Evolutionary conservation across 768 basidiomycete genomes (phyloP).

Genomic region (Amanita rubescens): DNA sequence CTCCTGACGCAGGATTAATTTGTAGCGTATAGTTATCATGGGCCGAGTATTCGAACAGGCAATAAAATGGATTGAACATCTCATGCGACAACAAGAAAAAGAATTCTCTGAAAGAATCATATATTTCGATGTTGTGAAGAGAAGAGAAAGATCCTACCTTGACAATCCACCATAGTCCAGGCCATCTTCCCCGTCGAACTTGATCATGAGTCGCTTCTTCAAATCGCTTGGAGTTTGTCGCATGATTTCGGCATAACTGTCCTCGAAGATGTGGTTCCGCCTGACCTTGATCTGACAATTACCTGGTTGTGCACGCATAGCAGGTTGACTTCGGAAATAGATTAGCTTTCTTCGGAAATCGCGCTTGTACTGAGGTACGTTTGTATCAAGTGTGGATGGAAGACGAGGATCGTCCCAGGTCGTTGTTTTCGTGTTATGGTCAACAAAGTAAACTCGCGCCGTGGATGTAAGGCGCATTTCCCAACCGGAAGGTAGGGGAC

Average conservation of each 20-base stretch:
- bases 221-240: conserved; percentile 96
- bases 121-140: neutral
- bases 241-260: conserved; percentile 99
- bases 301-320: conserved; percentile 95
- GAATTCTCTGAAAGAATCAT: conserved; percentile 68
- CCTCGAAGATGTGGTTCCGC: conserved; percentile 97
- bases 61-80: conserved; percentile 99
- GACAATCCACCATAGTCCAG: conserved; percentile 98
- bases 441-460: conserved; percentile 98
- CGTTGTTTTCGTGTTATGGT: conserved; percentile 99
- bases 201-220: conserved; percentile 99
- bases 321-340: conserved; percentile 98
- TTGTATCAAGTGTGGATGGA: conserved; percentile 91
- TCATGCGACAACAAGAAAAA: conserved; percentile 99
- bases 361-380: conserved; percentile 99
- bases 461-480: conserved; percentile 99
- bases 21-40: conserved; percentile 99
- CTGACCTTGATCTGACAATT: conserved; percentile 99
- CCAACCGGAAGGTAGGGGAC: conserved; percentile 96
- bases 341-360: conserved; percentile 99
- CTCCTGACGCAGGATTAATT: conserved; percentile 96
- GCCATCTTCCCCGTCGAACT: conserved; percentile 99
- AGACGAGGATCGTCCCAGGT: conserved; percentile 99
- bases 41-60: conserved; percentile 98
- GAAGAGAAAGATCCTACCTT: conserved; percentile 45